Conservation (phyloP, 768 basidiomycete genomes). For the Amylocystis lapponica region DNA sequence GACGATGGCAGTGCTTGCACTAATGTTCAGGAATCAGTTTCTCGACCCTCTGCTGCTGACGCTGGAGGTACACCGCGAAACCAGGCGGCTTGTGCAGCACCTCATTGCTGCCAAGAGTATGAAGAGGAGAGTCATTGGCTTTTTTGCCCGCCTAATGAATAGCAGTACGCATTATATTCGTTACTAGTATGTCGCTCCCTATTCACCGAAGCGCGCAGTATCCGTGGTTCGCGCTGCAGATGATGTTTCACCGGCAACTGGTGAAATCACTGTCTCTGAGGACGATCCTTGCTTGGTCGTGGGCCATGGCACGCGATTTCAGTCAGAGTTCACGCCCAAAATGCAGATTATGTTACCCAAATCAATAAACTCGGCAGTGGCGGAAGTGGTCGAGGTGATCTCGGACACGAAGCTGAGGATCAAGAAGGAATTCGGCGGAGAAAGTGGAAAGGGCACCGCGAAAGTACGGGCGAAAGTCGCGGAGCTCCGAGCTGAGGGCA, state of each 20-base stretch:
- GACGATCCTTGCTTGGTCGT: constrained; percentile 78
- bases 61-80: constrained; percentile 72
- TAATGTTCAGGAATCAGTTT: constrained; percentile 47
- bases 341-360: constrained; percentile 89
- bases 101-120: constrained; percentile 88
- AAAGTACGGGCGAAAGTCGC: constrained; percentile 62
- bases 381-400: constrained; percentile 83
- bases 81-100: constrained; percentile 75
- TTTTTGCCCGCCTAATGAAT: constrained; percentile 80
- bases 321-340: constrained; percentile 61
- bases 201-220: constrained; percentile 43
- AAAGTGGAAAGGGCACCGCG: constrained; percentile 66
- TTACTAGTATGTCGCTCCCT: background rate
- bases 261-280: constrained; percentile 62
- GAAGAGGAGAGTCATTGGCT: constrained; percentile 72
- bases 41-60: constrained; percentile 72
- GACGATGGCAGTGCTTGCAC: background rate
- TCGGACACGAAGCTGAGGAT: constrained; percentile 82
- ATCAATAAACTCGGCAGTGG: constrained; percentile 64
- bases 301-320: constrained; percentile 80
- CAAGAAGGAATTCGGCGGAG: constrained; percentile 84
- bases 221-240: constrained; percentile 93
- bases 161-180: constrained; percentile 55
- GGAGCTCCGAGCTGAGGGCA: constrained; percentile 50
- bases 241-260: constrained; percentile 68